A percentile compares a stretch with the other conserved stretches of the same genome.
Evolutionary conservation across 192 early-diverging fungal species (phyloP).

Genomic region (Coemansia sp.): DNA sequence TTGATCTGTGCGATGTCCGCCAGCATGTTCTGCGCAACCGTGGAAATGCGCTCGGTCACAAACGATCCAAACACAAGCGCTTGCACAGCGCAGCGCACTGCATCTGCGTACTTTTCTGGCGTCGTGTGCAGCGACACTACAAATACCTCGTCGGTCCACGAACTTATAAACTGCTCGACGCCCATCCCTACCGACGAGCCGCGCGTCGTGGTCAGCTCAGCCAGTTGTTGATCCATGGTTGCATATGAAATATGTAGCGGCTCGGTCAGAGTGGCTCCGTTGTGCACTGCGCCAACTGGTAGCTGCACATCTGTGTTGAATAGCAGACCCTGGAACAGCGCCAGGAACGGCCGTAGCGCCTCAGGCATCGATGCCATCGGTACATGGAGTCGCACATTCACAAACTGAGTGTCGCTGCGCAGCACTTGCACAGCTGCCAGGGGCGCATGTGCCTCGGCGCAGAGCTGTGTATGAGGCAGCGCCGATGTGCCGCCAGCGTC

Average conservation of each 20-base stretch:
- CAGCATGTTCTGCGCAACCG: slow-evolving; percentile 67
- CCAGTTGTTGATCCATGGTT: slow-evolving; percentile 46
- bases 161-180: slow-evolving; percentile 47
- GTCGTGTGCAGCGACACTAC: slow-evolving; percentile 47
- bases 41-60: slow-evolving; percentile 67
- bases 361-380: slow-evolving; percentile 57
- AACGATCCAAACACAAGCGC: slow-evolving; percentile 67
- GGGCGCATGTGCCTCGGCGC: slow-evolving; percentile 21
- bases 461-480: background rate
- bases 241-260: slow-evolving; percentile 20
- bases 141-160: slow-evolving; percentile 63
- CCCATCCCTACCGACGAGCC: slow-evolving; percentile 53
- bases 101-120: slow-evolving; percentile 23
- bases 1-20: slow-evolving; percentile 66
- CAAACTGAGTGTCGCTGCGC: slow-evolving; percentile 66
- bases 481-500: slow-evolving; percentile 16
- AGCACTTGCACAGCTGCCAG: slow-evolving; percentile 63
- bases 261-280: slow-evolving; percentile 10
- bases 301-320: slow-evolving; percentile 60
- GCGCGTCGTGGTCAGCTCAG: slow-evolving; percentile 52
- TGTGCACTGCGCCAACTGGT: slow-evolving; percentile 49
- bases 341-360: slow-evolving; percentile 65
- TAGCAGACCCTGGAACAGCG: slow-evolving; percentile 76
- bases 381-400: slow-evolving; percentile 59
- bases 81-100: slow-evolving; percentile 55